Percentiles rank a stretch among this genome's conserved stretches.
Evolutionary conservation across 176 grass and related monocot genomes (phyloP).

Genomic region (maize (Zea mays)): DNA sequence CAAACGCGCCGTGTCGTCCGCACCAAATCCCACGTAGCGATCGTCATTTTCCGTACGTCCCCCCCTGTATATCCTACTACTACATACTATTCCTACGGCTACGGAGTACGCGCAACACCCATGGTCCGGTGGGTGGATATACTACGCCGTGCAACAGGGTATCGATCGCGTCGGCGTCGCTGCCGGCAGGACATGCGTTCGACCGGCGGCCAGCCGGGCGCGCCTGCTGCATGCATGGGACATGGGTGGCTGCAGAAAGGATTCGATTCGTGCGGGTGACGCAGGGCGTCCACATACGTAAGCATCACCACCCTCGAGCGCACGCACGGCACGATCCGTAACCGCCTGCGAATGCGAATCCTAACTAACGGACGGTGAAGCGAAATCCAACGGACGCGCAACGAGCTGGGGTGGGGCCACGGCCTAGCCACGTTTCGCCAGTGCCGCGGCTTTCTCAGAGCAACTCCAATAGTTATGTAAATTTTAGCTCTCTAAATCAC

Average conservation of each 20-base stretch:
- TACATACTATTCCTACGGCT: neutral
- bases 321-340: no score
- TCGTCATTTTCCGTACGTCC: neutral
- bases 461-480: no score
- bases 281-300: slow-evolving; percentile 32
- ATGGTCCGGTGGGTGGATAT: neutral
- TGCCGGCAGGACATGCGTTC: neutral
- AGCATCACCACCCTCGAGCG: slow-evolving; percentile 5
- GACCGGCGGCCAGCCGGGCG: neutral
- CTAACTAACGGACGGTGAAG: neutral
- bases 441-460: no score
- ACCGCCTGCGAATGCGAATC: neutral
- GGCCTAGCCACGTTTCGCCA: no score
- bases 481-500: no score
- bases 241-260: slow-evolving; percentile 11
- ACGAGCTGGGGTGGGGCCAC: neutral
- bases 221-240: neutral
- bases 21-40: neutral
- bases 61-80: neutral
- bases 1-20: neutral
- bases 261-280: slow-evolving; percentile 22
- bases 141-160: neutral
- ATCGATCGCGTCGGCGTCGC: neutral
- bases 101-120: neutral
- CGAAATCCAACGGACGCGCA: neutral